Conservation (phyloP, 2,329 filamentous ascomycete species). For the Clathrospora elynae region DNA sequence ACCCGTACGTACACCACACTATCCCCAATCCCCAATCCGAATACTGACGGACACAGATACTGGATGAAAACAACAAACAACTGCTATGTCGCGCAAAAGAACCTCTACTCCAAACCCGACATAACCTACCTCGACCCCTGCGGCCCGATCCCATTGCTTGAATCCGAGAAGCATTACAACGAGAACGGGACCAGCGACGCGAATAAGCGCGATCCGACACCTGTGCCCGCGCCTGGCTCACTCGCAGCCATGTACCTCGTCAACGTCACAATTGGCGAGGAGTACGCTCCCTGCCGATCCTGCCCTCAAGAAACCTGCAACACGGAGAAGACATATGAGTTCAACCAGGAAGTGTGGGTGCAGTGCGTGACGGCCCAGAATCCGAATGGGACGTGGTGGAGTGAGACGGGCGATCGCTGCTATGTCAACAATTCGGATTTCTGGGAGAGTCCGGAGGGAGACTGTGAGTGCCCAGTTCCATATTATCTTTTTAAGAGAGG, state of each 20-base stretch:
- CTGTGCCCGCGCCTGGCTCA: constrained; percentile 10
- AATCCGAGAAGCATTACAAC: constrained; percentile 26
- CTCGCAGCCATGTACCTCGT: constrained; percentile 28
- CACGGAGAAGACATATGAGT: constrained; percentile 24
- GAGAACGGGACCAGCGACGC: constrained; percentile 31
- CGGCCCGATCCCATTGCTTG: constrained; percentile 36
- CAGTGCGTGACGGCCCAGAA: constrained; percentile 27
- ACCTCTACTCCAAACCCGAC: constrained; percentile 32
- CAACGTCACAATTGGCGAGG: constrained; percentile 39
- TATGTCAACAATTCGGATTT: constrained; percentile 36
- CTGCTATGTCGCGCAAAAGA: constrained; percentile 38
- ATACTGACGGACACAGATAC: constrained; percentile 14
- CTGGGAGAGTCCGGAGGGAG: constrained; percentile 32
- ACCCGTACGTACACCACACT: constrained; percentile 22
- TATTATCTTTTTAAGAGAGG: background rate
- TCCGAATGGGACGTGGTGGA: constrained; percentile 29
- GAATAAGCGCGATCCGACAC: constrained; percentile 17
- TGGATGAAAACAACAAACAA: constrained; percentile 41
- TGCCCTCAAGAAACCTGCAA: constrained; percentile 24
- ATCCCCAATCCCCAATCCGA: background rate
- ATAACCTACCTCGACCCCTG: constrained; percentile 34
- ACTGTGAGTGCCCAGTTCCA: constrained; percentile 21
- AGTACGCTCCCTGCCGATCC: constrained; percentile 32
- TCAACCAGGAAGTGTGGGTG: constrained; percentile 33
- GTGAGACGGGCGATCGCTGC: constrained; percentile 39